These are phyloP conservation scores for Sedum album DNA, from an alignment of 164 flowering plant species.

Conservation along the genomic window DNA sequence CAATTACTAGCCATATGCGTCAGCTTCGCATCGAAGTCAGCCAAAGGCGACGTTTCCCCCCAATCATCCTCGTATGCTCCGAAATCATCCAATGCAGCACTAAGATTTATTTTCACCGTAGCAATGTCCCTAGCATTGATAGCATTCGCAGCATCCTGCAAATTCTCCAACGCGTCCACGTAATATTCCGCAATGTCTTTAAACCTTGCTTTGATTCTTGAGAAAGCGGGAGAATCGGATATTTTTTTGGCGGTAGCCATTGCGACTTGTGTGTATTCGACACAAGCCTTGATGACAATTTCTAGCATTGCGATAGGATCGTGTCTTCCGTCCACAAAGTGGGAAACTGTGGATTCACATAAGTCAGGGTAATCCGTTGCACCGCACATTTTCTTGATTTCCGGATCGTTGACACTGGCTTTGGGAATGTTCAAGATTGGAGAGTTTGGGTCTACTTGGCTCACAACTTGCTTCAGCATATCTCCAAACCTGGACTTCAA, in stretches of 20 bases:
- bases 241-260: background rate
- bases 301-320: slow-evolving; percentile 19
- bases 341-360: slow-evolving; percentile 20
- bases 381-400: slow-evolving; percentile 18
- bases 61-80: slow-evolving; percentile 27
- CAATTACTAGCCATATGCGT: slow-evolving; percentile 38
- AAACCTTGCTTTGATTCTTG: background rate
- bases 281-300: slow-evolving; percentile 17
- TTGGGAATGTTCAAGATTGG: background rate
- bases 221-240: background rate
- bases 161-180: slow-evolving; percentile 19
- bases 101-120: slow-evolving; percentile 32
- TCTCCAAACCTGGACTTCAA: background rate
- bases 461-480: background rate
- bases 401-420: slow-evolving; percentile 6
- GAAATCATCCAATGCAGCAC: slow-evolving; percentile 28
- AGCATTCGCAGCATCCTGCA: slow-evolving; percentile 22
- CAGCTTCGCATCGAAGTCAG: slow-evolving; percentile 14
- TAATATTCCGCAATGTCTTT: slow-evolving; percentile 24
- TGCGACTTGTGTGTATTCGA: slow-evolving; percentile 13
- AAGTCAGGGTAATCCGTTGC: slow-evolving; percentile 25
- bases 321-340: slow-evolving; percentile 13
- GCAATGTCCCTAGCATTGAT: slow-evolving; percentile 17
- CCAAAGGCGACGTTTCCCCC: slow-evolving; percentile 18
- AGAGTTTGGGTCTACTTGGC: background rate